Conservation (phyloP, 805 yeast genomes). For the Wickerhamiella nectarea region DNA sequence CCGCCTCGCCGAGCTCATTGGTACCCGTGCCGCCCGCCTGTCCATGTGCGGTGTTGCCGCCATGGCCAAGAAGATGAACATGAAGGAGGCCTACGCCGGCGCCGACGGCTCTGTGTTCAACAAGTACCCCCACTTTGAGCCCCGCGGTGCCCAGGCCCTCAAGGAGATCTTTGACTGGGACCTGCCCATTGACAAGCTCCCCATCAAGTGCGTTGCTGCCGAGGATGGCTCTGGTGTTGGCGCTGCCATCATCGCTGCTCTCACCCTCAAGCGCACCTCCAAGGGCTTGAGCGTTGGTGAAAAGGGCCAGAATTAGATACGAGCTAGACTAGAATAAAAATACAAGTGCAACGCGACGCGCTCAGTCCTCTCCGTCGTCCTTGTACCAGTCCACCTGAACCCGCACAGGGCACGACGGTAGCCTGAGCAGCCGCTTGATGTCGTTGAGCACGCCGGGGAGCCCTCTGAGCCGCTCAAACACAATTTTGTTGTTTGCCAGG, state of each 20-base stretch:
- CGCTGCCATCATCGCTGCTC: conserved; percentile 95
- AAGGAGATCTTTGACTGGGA: conserved; percentile 82
- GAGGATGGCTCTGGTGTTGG: conserved; percentile 99
- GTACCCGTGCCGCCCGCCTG: conserved; percentile 84
- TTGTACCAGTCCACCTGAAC: conserved; percentile 9
- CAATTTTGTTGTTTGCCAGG: conserved; percentile 14
- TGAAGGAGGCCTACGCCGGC: conserved; percentile 63
- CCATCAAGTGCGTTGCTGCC: conserved; percentile 76
- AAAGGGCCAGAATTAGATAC: conserved; percentile 3
- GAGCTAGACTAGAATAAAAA: not conserved
- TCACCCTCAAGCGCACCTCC: conserved; percentile 66
- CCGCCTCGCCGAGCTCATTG: conserved; percentile 71
- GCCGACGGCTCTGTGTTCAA: conserved; percentile 95
- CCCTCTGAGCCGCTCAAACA: conserved; percentile 11
- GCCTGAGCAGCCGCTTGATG: not conserved
- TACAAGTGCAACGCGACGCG: no score
- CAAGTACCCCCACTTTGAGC: conserved; percentile 83
- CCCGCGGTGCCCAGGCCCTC: conserved; percentile 77
- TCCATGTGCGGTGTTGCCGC: conserved; percentile 95
- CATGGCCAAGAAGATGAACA: conserved; percentile 72
- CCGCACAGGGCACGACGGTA: not conserved
- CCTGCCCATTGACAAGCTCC: conserved; percentile 44
- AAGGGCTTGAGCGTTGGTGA: conserved; percentile 36
- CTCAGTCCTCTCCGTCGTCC: not conserved
- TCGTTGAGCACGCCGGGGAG: not conserved